Conservation (phyloP, 441 rosid species). For the Metrosideros polymorpha region DNA sequence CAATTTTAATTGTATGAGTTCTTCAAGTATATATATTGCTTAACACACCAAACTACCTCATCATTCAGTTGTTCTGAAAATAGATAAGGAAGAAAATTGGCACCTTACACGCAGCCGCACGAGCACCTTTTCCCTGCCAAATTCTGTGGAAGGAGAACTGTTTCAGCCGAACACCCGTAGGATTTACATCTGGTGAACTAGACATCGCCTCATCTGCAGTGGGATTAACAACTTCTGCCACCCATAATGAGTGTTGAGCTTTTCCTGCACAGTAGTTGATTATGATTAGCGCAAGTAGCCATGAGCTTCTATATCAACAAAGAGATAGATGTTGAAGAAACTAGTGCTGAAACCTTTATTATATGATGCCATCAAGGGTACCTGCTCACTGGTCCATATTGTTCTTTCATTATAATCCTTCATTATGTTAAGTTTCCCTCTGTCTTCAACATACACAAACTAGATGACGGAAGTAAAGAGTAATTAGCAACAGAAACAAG, state of each 20-base stretch:
- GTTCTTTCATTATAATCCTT: slow-evolving; percentile 87
- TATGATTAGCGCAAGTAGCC: slow-evolving; percentile 2
- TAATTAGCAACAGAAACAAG: not conserved
- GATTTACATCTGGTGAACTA: slow-evolving; percentile 33
- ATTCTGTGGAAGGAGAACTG: slow-evolving; percentile 72
- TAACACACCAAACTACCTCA: not conserved
- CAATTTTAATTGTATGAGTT: not conserved
- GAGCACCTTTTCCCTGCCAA: slow-evolving; percentile 96
- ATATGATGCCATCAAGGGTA: slow-evolving; percentile 87
- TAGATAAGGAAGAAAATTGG: slow-evolving; percentile 11
- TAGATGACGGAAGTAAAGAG: slow-evolving; percentile 20
- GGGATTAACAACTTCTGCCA: slow-evolving; percentile 56
- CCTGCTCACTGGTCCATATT: slow-evolving; percentile 86
- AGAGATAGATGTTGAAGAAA: not conserved
- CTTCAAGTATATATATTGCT: not conserved
- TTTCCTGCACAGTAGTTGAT: slow-evolving; percentile 46
- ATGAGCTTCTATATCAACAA: not conserved
- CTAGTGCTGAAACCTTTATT: slow-evolving; percentile 55
- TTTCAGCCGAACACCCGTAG: slow-evolving; percentile 43
- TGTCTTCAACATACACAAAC: slow-evolving; percentile 78
- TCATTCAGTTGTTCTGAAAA: not conserved
- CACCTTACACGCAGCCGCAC: slow-evolving; percentile 85
- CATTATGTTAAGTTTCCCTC: slow-evolving; percentile 75
- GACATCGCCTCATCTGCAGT: slow-evolving; percentile 38
- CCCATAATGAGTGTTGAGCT: slow-evolving; percentile 97